Conservation (phyloP, 768 basidiomycete genomes). For the Leccinum barrowsii region DNA sequence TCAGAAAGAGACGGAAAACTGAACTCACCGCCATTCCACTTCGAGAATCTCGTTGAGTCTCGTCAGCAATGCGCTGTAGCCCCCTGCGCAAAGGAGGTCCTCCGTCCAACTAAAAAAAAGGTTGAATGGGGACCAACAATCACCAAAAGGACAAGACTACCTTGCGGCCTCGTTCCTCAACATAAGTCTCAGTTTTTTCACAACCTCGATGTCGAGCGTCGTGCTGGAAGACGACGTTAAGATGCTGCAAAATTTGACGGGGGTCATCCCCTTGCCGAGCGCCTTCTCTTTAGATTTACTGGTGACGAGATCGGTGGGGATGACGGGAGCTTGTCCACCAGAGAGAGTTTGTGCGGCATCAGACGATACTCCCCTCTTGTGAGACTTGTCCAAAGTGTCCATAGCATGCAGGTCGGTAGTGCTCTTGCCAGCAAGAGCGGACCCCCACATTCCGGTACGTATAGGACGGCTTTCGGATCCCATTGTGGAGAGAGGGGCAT, state of each 20-base stretch:
- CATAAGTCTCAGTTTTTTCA: conserved; percentile 85
- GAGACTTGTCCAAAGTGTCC: conserved; percentile 34
- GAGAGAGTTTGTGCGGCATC: conserved; percentile 53
- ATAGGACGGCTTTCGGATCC: conserved; percentile 33
- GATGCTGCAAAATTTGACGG: conserved; percentile 64
- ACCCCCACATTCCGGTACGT: conserved; percentile 24
- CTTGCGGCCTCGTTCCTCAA: conserved; percentile 89
- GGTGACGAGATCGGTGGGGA: conserved; percentile 35
- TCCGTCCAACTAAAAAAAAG: conserved; percentile 72
- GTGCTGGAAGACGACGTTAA: conserved; percentile 66
- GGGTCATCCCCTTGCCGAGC: conserved; percentile 51
- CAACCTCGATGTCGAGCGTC: conserved; percentile 75
- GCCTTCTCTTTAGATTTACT: conserved; percentile 51
- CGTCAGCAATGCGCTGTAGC: conserved; percentile 80
- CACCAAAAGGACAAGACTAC: conserved; percentile 38
- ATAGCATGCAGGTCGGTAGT: conserved; percentile 26
- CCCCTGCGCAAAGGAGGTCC: conserved; percentile 77
- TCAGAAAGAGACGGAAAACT: not conserved
- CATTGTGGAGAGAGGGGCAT: conserved; percentile 37
- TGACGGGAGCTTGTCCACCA: conserved; percentile 46
- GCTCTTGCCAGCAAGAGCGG: conserved; percentile 30
- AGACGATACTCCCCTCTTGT: conserved; percentile 60
- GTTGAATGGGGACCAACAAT: not conserved
- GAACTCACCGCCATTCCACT: conserved; percentile 91
- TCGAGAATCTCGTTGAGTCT: conserved; percentile 88